Base-by-base conservation (phyloP, 345 rosid genomes). In the Ailanthus altissimus region DNA sequence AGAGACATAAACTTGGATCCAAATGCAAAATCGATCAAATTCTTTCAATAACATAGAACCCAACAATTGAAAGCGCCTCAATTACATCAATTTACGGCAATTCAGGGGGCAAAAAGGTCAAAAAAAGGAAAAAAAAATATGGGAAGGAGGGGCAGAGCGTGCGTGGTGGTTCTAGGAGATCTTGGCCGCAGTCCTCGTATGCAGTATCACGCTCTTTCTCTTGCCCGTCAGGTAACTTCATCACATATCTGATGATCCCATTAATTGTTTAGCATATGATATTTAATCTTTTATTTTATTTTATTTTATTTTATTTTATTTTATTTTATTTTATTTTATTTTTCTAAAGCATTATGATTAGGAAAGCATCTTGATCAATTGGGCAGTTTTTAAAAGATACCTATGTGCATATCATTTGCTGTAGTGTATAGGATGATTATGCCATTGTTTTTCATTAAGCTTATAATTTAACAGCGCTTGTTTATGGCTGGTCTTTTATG, bases 121-220 rank as follows among this genome's bases (percentile, higher is more conserved):
- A 68, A 32, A 75, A 26, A 23, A 72, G 46, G 80, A 86, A 73
- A 68, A 32, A 75, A 26, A 23, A 72, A 50, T 79, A 86, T 83
- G 93, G 84, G 74, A 72, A 86, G 81, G 78, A 85, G 90, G 74
- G 97, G 97, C 72, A 84, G 99, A 50, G 98, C 97, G 6, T 96
- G 99, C 74, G 88, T 96, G 32, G 99, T 96, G 62, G 98, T 96
- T 49, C 84, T 96, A 56, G 99, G 99, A 32, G 99, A 96, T 71
- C 84, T 95, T 57, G 99, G 99, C 23, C 97, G 99, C 50, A 95
- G 99, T 67, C 99, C 99, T 80, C 92, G 99, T 32, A 95, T 95
- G 99, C 98, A 95, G 78, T 95, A 89, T 80, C 99, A 95, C 69
- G 93, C 97, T 51, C 94, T 96, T 58, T 96, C 99, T 60, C 98